phyloP scores from a whole-genome alignment of 2,329 filamentous ascomycete genomes.

The Botrytis squamosa region DNA sequence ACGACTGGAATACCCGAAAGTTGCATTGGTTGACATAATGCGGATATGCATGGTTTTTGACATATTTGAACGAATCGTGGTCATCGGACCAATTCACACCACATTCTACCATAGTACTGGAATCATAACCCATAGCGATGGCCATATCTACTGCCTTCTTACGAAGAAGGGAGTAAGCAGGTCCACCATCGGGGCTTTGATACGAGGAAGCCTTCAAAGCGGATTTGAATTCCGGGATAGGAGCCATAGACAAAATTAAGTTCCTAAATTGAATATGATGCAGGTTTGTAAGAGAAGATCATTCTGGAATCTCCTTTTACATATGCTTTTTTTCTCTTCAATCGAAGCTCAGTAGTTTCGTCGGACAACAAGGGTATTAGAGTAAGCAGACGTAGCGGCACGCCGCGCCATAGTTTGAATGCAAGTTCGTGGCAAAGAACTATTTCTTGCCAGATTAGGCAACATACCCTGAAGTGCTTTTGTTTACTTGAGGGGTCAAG shows the following conservation, averaged over 20 bases:
- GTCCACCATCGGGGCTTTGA: constrained; percentile 14
- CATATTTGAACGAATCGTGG: constrained; percentile 12
- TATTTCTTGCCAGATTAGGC: too few species aligned
- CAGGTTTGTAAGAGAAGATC: too few species aligned
- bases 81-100: constrained; percentile 17
- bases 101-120: constrained; percentile 15
- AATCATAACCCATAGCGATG: constrained; percentile 21
- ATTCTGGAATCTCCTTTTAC: too few species aligned
- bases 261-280: too few species aligned
- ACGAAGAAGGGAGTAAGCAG: constrained; percentile 12
- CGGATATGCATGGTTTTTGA: background rate
- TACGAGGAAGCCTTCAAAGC: constrained; percentile 15
- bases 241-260: background rate
- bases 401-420: too few species aligned
- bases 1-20: constrained; percentile 1
- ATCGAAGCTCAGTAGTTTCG: too few species aligned
- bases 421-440: too few species aligned
- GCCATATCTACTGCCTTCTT: background rate
- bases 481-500: too few species aligned
- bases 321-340: too few species aligned
- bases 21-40: constrained; percentile 12
- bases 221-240: background rate
- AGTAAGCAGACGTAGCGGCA: too few species aligned
- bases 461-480: too few species aligned
- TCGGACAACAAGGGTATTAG: too few species aligned